phyloP scores from a whole-genome alignment of 176 grass and related monocot genomes.

The Panicum miliaceum region DNA sequence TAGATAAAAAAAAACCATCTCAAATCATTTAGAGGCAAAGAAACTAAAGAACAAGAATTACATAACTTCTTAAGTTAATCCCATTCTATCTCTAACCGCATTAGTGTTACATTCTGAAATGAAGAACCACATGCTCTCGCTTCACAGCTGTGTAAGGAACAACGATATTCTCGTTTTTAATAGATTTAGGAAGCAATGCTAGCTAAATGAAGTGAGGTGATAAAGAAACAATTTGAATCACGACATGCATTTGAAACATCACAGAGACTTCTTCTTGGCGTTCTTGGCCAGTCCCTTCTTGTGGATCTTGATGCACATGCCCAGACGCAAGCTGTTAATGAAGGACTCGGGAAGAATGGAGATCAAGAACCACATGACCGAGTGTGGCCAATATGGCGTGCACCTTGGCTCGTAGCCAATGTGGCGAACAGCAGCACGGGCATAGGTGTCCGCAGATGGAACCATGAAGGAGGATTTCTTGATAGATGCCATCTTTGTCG shows the following conservation, averaged over 20 bases:
- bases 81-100: slow-evolving; percentile 10
- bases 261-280: slow-evolving; percentile 65
- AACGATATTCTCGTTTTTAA: slow-evolving; percentile 22
- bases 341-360: slow-evolving; percentile 62
- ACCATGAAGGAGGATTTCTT: slow-evolving; percentile 76
- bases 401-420: slow-evolving; percentile 83
- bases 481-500: slow-evolving; percentile 92
- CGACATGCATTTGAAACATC: slow-evolving; percentile 43
- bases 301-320: slow-evolving; percentile 77
- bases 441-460: slow-evolving; percentile 81
- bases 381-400: slow-evolving; percentile 93
- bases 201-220: slow-evolving; percentile 25
- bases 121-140: slow-evolving; percentile 24
- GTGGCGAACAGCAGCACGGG: slow-evolving; percentile 63
- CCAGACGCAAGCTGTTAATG: slow-evolving; percentile 60
- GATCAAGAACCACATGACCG: slow-evolving; percentile 70
- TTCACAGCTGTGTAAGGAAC: slow-evolving; percentile 26
- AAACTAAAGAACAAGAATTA: background rate
- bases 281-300: slow-evolving; percentile 78
- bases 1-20: background rate
- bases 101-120: slow-evolving; percentile 14
- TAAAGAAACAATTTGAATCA: background rate
- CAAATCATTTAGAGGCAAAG: background rate
- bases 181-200: slow-evolving; percentile 2
- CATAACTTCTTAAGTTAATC: slow-evolving; percentile 2